phyloP scores from a whole-genome alignment of 768 basidiomycete species.

The Boletus insuetus region DNA sequence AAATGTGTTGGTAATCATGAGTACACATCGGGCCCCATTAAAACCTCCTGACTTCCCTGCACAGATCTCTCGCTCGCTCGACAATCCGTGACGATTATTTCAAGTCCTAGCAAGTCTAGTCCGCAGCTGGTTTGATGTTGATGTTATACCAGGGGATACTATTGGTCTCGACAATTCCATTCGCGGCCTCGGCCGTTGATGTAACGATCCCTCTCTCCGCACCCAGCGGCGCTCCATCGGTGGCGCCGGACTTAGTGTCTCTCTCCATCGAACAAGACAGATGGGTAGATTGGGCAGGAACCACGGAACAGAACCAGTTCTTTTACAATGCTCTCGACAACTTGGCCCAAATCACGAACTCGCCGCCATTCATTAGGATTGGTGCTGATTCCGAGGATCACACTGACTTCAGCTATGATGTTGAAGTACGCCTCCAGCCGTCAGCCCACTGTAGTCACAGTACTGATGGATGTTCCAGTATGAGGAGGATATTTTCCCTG shows the following conservation, averaged over 20 bases:
- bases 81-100: neutral
- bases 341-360: conserved; percentile 48
- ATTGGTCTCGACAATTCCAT: neutral
- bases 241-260: conserved; percentile 51
- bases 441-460: neutral
- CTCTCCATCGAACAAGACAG: conserved; percentile 71
- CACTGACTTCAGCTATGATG: conserved; percentile 49
- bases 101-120: neutral
- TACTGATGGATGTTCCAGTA: conserved; percentile 31
- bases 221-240: conserved; percentile 34
- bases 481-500: conserved; percentile 49
- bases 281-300: conserved; percentile 68
- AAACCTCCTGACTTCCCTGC: neutral
- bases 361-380: conserved; percentile 56
- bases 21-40: neutral
- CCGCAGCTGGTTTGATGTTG: neutral
- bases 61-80: neutral
- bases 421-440: conserved; percentile 36
- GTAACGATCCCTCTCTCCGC: conserved; percentile 41
- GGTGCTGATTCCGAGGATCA: conserved; percentile 58
- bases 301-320: conserved; percentile 49
- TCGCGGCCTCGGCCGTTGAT: conserved; percentile 11
- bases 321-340: conserved; percentile 60
- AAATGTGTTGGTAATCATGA: neutral
- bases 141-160: neutral